These are phyloP conservation scores for Puccinellia tenuiflora DNA, from an alignment of 176 grass and related monocot species.

Conservation along the genomic window DNA sequence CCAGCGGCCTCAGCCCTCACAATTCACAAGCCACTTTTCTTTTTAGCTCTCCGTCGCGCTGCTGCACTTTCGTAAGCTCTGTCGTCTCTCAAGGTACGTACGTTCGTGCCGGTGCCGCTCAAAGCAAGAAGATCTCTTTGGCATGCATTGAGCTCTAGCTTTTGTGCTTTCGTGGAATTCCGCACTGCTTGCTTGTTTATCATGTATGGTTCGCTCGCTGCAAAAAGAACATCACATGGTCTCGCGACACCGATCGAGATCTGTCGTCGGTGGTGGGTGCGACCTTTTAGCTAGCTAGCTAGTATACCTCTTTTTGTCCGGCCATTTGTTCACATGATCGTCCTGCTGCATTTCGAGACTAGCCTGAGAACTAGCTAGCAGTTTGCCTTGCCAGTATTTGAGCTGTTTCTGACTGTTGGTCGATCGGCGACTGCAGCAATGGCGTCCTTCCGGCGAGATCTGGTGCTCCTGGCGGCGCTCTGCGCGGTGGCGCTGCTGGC, in stretches of 20 bases:
- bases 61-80: slow-evolving; percentile 6
- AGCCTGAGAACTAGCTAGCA: not conserved
- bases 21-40: not conserved
- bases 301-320: slow-evolving; percentile 3
- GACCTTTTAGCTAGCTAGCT: not conserved
- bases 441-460: slow-evolving; percentile 22
- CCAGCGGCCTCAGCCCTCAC: not conserved
- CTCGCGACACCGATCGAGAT: slow-evolving; percentile 10
- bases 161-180: not conserved
- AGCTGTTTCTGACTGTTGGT: not conserved
- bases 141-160: not conserved
- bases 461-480: slow-evolving; percentile 29
- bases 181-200: not conserved
- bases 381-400: not conserved
- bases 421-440: slow-evolving; percentile 9
- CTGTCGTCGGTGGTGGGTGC: not conserved
- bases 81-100: slow-evolving; percentile 64
- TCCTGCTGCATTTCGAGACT: no score
- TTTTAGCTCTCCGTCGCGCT: not conserved
- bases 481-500: slow-evolving; percentile 23
- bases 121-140: slow-evolving; percentile 7
- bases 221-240: not conserved
- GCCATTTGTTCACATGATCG: not conserved
- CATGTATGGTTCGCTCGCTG: not conserved
- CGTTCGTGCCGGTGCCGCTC: not conserved